phyloP scores from a whole-genome alignment of 1,284 basidiomycete species.

The Volvariella volvacea region DNA sequence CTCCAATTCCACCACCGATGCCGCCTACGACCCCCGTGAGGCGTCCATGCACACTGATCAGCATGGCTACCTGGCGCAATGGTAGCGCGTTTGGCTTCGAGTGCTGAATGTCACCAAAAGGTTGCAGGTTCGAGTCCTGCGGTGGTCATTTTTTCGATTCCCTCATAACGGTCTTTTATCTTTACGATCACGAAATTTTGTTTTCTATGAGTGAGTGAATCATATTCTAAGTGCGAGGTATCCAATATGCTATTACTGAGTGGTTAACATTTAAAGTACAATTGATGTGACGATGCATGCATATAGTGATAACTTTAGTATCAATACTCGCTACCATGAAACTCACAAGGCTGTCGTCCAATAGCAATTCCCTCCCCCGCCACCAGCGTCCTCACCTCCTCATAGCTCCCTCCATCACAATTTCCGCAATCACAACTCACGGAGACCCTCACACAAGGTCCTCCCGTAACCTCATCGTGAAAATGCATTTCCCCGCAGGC shows the following conservation, averaged over 20 bases:
- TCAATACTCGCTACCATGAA: conserved; percentile 33
- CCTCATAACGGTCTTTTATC: neutral
- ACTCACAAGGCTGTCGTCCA: conserved; percentile 63
- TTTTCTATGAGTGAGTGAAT: too few relatives aligned
- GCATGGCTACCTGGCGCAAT: conserved; percentile 68
- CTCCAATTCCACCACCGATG: neutral
- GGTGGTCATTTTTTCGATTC: conserved; percentile 48
- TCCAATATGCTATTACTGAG: too few relatives aligned
- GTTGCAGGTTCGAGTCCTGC: conserved; percentile 88
- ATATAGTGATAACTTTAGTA: neutral
- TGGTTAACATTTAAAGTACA: too few relatives aligned
- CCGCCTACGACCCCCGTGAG: neutral
- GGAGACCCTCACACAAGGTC: conserved; percentile 40
- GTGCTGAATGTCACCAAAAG: conserved; percentile 64
- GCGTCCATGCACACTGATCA: too few relatives aligned
- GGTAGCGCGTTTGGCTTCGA: conserved; percentile 89
- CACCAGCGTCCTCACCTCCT: conserved; percentile 34
- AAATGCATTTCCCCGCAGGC: conserved; percentile 55
- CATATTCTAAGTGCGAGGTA: too few relatives aligned
- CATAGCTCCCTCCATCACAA: conserved; percentile 13
- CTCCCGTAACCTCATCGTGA: conserved; percentile 48
- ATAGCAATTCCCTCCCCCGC: conserved; percentile 70
- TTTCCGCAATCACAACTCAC: conserved; percentile 19
- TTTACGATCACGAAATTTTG: too few relatives aligned
- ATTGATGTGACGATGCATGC: too few relatives aligned